Conservation (phyloP, 257 asterid species). For the Handroanthus guayacan region DNA sequence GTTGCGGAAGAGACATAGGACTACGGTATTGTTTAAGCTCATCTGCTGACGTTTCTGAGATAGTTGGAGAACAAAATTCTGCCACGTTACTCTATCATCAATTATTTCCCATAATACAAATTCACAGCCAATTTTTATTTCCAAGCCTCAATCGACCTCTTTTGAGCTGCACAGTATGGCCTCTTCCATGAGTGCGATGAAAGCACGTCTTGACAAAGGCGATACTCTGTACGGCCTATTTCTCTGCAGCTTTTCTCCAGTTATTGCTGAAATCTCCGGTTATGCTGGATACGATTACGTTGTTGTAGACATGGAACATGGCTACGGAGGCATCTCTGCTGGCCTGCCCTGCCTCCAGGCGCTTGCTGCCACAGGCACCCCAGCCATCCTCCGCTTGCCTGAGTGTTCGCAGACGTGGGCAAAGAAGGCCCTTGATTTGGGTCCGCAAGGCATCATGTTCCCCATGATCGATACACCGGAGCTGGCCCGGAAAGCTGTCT, state of each 20-base stretch:
- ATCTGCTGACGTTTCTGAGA: not conserved
- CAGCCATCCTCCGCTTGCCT: conserved; percentile 28
- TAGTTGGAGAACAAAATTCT: not conserved
- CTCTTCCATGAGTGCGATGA: not conserved
- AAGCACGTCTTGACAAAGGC: conserved; percentile 35
- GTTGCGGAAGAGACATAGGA: not conserved
- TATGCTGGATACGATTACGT: conserved; percentile 32
- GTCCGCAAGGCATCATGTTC: conserved; percentile 32
- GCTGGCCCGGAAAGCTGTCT: conserved; percentile 7
- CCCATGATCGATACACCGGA: conserved; percentile 28
- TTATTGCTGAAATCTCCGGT: conserved; percentile 29
- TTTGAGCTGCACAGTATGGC: not conserved
- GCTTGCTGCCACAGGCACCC: conserved; percentile 30
- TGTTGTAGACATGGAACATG: conserved; percentile 35
- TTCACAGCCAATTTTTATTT: not conserved
- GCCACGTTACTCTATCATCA: not conserved
- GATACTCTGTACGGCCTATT: conserved; percentile 30
- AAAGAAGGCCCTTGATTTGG: conserved; percentile 35
- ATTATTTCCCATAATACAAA: not conserved
- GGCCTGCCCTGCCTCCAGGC: conserved; percentile 37
- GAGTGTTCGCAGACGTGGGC: conserved; percentile 32
- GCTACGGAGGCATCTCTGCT: conserved; percentile 22
- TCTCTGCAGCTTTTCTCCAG: conserved; percentile 31
- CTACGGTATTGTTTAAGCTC: too few relatives aligned
- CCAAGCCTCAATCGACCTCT: not conserved